These are phyloP conservation scores for Malus sylvestris DNA, from an alignment of 306 rosid genomes.

Conservation along the genomic window DNA sequence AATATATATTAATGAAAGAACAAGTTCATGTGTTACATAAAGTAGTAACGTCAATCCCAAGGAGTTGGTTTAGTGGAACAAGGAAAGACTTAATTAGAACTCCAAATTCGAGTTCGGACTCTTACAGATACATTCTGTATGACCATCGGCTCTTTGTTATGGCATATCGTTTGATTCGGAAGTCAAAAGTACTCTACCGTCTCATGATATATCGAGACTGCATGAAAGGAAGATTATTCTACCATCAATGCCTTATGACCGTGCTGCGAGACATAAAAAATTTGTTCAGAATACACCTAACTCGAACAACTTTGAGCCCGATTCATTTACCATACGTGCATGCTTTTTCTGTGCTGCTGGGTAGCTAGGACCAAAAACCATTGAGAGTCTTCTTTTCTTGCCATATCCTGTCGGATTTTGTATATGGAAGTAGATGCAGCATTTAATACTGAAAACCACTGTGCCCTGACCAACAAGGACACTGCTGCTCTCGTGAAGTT, in stretches of 20 bases:
- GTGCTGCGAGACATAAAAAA: neutral
- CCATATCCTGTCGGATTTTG: neutral
- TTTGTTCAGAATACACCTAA: neutral
- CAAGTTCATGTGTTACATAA: no score
- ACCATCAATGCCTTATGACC: neutral
- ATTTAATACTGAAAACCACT: constrained; percentile 27
- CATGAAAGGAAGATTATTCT: neutral
- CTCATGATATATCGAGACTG: neutral
- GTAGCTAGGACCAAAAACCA: neutral
- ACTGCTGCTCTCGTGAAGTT: constrained; percentile 2
- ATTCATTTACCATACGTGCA: neutral
- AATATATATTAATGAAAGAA: no score
- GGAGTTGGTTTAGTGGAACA: no score
- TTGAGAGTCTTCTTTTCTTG: neutral
- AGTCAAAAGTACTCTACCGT: neutral
- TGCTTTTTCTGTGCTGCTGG: neutral
- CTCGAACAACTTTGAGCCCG: neutral
- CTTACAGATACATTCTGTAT: neutral
- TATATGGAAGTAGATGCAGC: constrained; percentile 3
- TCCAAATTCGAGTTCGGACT: no score
- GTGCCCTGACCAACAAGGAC: constrained; percentile 19
- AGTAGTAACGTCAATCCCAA: no score
- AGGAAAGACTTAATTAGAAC: no score
- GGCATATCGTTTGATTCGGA: no score
- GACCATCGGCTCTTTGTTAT: neutral